A percentile compares a stretch with the other conserved stretches of the same genome.
These are phyloP conservation scores for Tulasnella sp. DNA, from an alignment of 768 basidiomycete genomes.

Conservation along the genomic window DNA sequence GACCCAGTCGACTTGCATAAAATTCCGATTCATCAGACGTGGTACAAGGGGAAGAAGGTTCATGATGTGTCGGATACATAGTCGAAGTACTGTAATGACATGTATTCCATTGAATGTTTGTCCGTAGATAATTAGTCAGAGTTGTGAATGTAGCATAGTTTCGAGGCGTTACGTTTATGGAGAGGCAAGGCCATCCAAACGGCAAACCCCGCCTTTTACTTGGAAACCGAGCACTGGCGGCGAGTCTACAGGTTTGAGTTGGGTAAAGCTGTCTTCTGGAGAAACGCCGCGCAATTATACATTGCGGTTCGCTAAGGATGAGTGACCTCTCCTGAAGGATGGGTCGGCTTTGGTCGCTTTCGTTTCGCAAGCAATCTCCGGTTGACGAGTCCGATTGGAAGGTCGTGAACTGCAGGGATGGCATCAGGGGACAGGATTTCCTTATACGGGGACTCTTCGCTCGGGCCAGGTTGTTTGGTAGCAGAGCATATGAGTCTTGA, in stretches of 20 bases:
- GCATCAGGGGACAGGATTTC: constrained; percentile 40
- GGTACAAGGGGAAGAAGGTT: background rate
- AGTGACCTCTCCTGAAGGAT: background rate
- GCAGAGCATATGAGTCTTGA: constrained; percentile 50
- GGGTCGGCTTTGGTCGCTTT: background rate
- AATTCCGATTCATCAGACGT: background rate
- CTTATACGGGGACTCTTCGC: constrained; percentile 37
- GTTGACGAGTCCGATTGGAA: constrained; percentile 75
- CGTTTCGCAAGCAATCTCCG: constrained; percentile 49
- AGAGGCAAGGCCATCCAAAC: too few species aligned
- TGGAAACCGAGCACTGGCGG: too few species aligned
- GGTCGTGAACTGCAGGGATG: constrained; percentile 65
- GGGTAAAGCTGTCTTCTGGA: background rate
- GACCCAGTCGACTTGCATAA: background rate
- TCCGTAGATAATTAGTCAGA: background rate
- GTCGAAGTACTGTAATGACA: background rate
- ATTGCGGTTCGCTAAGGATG: background rate
- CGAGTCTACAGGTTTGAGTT: too few species aligned
- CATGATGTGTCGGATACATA: background rate
- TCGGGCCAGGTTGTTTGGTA: constrained; percentile 34
- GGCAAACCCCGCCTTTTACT: too few species aligned
- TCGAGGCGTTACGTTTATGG: too few species aligned
- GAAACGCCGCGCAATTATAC: background rate
- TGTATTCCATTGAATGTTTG: background rate
- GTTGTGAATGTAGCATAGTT: too few species aligned